Evolutionary conservation across 768 basidiomycete species (phyloP), one percentile per base, ranked within the genome.

Genomic region (Dioszegia crocea): DNA sequence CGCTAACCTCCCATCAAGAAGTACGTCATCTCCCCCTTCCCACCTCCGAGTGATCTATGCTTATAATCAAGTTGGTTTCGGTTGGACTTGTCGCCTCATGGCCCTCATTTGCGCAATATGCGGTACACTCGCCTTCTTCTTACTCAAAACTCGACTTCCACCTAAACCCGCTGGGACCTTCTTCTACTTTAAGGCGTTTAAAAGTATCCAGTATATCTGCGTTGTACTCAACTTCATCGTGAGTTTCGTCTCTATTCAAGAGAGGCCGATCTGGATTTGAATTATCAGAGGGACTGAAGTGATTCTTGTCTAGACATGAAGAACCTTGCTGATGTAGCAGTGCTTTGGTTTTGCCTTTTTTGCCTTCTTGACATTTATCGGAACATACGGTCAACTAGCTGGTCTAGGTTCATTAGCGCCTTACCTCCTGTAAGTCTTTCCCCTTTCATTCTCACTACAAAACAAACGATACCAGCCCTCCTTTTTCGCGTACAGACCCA

Each of bases 1-100:
- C 11, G 54, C 58, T 4, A 56, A 52, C 31, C 29, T 59, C 2
- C 48, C 63, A 30, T 30, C 44, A 33, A 41, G 27, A 41, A 60
- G 59, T 61, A 36, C 9, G 19, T 12, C 45, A 4, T n/a, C 19
- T 23, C 45, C 45, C 26, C 26, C 19, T 46, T 19, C 19, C 5
- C n/a, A 43, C 23, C 17, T 29, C 11, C 31, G n/a, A 21, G 6
- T 16, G 16, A 40, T 17, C 10, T 26, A 31, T 9, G 49, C 59
- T 48, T 45, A 56, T 19, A 23, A 48, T 16, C 46, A 43, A 67
- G 66, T 67, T 31, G 67, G 67, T 11, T 68, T 68, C 41, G 64
- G 59, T 10, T 68, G 67, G 67, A 63, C 64, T 4, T 58, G 55
- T 19, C 55, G 67, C 8, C 36, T 68, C 16, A 63, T 68, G 48